Evolutionary conservation across 441 rosid species (phyloP), one percentile per base, ranked within the genome.

Genomic region (Breynia disticha): DNA sequence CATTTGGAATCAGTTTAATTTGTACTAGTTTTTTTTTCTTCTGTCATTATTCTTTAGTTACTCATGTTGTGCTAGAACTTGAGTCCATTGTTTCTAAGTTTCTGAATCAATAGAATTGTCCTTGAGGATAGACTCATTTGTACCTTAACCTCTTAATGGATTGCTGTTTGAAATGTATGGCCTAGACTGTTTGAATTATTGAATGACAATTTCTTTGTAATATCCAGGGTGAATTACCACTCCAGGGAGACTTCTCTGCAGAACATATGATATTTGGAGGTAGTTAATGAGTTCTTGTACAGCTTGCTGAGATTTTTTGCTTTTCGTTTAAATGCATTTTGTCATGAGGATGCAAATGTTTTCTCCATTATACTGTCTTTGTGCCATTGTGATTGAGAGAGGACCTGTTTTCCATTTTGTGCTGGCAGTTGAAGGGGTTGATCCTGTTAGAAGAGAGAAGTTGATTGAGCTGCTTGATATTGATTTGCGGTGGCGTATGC

Each of bases 201-300:
- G 37, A 19, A 22, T 46, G 11, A 32, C 13, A 57, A 2, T 22
- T 1, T 62, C 42, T 28, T 52, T 68, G 28, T 48, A 32, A 46
- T 52, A 59, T 51, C 32, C 82, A 88, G 91, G 90, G 97, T 80
- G 98, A 93, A 45, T 78, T 88, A 59, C 84, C 98, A 4, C 87
- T 93, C 20, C 97, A 93, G 69, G 86, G 87, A 81, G 98, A 93
- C 58, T 69, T 88, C 55, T 86, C 90, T 0, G 95, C 87, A 0
- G 84, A 93, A 70, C 90, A 91, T 57, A 93, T 93, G 95, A 65
- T 88, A 62, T 82, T 88, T 58, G 98, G 97, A 68, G 95, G 97
- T 90, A 48, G 16, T 38, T 49, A 50, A 11, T 41, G 39, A 39
- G 7, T 0, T 24, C 2, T 11, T 16, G 10, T 35, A 24, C 7